phyloP scores from a whole-genome alignment of 1,284 basidiomycete genomes.

The Ceratobasidium sp. region DNA sequence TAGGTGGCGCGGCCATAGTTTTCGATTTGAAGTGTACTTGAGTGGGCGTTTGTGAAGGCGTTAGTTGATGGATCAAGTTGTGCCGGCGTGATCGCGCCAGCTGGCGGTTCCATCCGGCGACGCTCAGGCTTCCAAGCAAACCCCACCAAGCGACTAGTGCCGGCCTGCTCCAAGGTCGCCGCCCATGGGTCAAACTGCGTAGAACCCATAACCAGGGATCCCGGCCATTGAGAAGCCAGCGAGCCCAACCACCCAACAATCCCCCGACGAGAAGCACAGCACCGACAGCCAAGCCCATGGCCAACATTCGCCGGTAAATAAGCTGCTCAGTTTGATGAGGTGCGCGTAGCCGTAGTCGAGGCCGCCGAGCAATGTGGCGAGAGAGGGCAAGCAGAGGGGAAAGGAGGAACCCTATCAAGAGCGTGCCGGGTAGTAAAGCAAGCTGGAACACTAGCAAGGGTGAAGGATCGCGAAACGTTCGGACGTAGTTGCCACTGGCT shows the following conservation, averaged over 20 bases:
- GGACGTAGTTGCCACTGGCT: conserved; percentile 82
- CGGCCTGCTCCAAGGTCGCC: conserved; percentile 81
- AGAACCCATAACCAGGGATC: conserved; percentile 92
- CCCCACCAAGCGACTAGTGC: conserved; percentile 88
- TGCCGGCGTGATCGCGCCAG: conserved; percentile 68
- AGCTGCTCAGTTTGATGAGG: conserved; percentile 79
- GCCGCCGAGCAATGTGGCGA: conserved; percentile 89
- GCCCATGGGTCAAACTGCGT: conserved; percentile 77
- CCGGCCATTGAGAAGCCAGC: conserved; percentile 84
- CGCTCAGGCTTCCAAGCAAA: conserved; percentile 77
- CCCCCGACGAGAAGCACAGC: conserved; percentile 80
- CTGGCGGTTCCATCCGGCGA: conserved; percentile 93
- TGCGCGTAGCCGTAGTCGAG: conserved; percentile 86
- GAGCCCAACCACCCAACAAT: conserved; percentile 90
- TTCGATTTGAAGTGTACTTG: conserved; percentile 28
- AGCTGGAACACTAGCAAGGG: conserved; percentile 93
- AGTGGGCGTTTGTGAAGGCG: background rate
- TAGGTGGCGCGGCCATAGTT: background rate
- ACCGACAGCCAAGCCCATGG: conserved; percentile 85
- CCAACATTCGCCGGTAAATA: conserved; percentile 82
- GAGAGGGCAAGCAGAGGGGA: conserved; percentile 93
- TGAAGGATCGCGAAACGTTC: conserved; percentile 92
- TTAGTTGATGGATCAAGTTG: background rate
- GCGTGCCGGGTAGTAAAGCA: conserved; percentile 90
- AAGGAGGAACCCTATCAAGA: conserved; percentile 92